Base-by-base conservation (phyloP, 2,329 filamentous ascomycete species). In the Ophiocordyceps australis region DNA sequence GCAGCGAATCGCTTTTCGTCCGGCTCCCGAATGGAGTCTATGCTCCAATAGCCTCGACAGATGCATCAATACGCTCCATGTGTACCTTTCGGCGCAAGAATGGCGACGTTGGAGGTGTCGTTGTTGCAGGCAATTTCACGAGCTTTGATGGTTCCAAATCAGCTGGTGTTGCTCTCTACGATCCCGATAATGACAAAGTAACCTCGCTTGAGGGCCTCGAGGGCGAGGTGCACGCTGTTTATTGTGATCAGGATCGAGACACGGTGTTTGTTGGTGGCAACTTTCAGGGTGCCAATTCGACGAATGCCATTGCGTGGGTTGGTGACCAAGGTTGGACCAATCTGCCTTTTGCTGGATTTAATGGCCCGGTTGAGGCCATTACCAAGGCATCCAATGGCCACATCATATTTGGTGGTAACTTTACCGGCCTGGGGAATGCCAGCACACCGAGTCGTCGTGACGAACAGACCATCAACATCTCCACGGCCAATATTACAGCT, bases 61-160 rank as follows among this genome's bases (percentile, higher is more conserved):
- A 95, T 50, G 85, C 77, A 30, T 72, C 76, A 25, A 93, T 98
- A 42, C 66, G 74, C 42, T 65, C 81, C 35, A 89, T 98, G 78
- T 98, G 89, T 55, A 57, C 75, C 13, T 80, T 86, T 39, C 60
- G 71, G 26, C 54, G 62, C 38, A 59, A 63, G 30, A 65, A 80
- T 47, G 77, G 78, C 35, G 64, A 60, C 5, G 52, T 75, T 29
- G 59, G 66, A n/a, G 75, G 77, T 21, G 67, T 95, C 16, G 66
- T 95, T 24, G 65, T 98, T 11, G 89, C 79, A 29, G 89, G 89
- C 24, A 95, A 95, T 55, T 98, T 98, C 46, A 95, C 89, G 17
- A 91, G 81, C 47, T 55, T 98, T 33, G 80, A 74, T 31, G 73
- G 73, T 30, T 63, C 75, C 29, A 57, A 79, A 42, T 81, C 83